Evolutionary conservation across 495 filamentous ascomycete species (phyloP), one percentile per base, ranked within the genome.

Genomic region (Articulospora tetracladia): DNA sequence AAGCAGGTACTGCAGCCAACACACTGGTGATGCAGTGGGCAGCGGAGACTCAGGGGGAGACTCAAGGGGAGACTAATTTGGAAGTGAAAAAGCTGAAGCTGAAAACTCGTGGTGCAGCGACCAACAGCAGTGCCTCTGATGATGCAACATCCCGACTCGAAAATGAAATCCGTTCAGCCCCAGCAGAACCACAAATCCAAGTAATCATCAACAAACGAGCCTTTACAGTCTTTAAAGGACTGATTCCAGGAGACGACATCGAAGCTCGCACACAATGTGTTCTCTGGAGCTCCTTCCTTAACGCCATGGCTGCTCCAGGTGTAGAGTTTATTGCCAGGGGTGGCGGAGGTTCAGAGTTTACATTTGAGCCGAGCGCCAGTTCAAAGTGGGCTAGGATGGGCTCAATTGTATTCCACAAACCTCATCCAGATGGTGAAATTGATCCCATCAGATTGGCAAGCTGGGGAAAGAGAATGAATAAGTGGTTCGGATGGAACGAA

Each of bases 391-490:
- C 28, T 49, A 27, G 55, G 2, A 46, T 48, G 44, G 55, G 55
- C 17, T 32, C 46, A 11, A 48, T 50, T 34, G 44, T 32, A 1
- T 58, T 58, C 28, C 55, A 58, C 27, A 58, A 50, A 22, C 55
- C 55, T 2, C 55, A 58, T 32, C 55, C 55, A 2, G 55, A 49
- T 24, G 17, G 17, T 22, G 28, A 24, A 1, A 24, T 49, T 30
- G 55, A 58, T 28, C 44, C 55, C 22, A 34, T 49, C 13, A 17
- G 25, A 23, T 24, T 49, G 6, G 24, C 22, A 13, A 27, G 11
- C 17, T 48, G 25, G 41, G 44, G 55, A 17, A 49, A 50, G 55
- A 58, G 55, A n/a, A 41, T 56, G 23, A 12, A 26, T 15, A 56
- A 56, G 34, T 56, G 53, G 53, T 56, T 56, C 44, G 53, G 53